Evolutionary conservation across 2,329 filamentous ascomycete genomes (phyloP).

Genomic region (Ascochyta viciae-villosae): DNA sequence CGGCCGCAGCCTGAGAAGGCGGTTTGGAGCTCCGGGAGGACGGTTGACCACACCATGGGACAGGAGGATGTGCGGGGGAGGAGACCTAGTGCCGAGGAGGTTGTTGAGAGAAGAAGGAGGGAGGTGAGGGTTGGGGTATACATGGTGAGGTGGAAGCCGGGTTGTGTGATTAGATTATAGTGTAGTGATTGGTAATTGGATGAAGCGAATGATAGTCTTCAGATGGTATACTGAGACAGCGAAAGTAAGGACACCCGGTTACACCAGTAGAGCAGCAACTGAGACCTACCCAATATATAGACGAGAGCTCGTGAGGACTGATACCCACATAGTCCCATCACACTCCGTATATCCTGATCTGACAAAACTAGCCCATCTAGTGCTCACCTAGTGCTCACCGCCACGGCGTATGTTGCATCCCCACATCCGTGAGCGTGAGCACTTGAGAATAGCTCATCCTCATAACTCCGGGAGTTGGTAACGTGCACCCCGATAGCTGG

Average conservation of each 20-base stretch:
- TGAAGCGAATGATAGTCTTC: constrained; percentile 3
- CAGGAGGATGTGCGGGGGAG: constrained; percentile 23
- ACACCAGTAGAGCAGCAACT: background rate
- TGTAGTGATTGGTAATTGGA: background rate
- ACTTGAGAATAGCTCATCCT: background rate
- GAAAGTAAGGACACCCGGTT: background rate
- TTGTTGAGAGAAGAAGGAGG: constrained; percentile 10
- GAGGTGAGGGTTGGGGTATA: constrained; percentile 4
- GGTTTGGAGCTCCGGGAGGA: constrained; percentile 24
- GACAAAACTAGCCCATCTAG: constrained; percentile 4
- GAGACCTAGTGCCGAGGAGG: constrained; percentile 17
- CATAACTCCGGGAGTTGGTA: background rate
- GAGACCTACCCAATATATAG: constrained; percentile 16
- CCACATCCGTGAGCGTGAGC: constrained; percentile 10
- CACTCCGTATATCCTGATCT: background rate
- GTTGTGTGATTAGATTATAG: background rate
- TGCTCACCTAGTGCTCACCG: background rate
- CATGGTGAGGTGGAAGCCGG: constrained; percentile 6
- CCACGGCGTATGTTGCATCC: constrained; percentile 2
- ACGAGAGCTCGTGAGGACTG: background rate
- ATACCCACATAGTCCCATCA: constrained; percentile 1
- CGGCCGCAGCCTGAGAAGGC: constrained; percentile 28
- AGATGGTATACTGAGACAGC: constrained; percentile 3
- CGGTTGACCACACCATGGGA: constrained; percentile 28
- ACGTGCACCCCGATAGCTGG: too few relatives aligned